phyloP scores from a whole-genome alignment of 192 early-diverging fungal genomes.

The Coemansia sp. region DNA sequence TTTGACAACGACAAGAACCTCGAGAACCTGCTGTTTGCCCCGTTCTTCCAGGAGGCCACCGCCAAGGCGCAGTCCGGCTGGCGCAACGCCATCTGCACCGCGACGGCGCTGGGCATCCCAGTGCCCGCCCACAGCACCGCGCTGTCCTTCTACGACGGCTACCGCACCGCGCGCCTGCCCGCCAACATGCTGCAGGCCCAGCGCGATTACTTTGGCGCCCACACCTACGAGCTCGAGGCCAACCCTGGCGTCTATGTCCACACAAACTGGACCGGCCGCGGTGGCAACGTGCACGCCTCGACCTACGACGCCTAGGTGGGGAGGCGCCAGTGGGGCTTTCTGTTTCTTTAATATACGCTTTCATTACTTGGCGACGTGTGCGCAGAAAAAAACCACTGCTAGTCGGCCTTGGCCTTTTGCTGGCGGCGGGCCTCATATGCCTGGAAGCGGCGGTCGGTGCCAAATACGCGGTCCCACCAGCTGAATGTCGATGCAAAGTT shows the following conservation, averaged over 20 bases:
- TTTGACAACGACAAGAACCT: slow-evolving; percentile 83
- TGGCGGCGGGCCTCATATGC: slow-evolving; percentile 44
- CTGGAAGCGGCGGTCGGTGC: slow-evolving; percentile 73
- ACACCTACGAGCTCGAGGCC: slow-evolving; percentile 86
- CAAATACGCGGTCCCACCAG: slow-evolving; percentile 85
- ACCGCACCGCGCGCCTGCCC: slow-evolving; percentile 81
- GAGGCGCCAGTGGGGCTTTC: no score
- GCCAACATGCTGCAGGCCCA: slow-evolving; percentile 97
- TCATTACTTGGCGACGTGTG: no score
- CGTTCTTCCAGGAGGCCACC: slow-evolving; percentile 93
- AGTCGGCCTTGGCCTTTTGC: slow-evolving; percentile 22
- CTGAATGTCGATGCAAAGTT: slow-evolving; percentile 75
- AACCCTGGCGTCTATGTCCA: slow-evolving; percentile 74
- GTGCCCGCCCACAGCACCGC: slow-evolving; percentile 87
- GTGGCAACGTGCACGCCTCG: slow-evolving; percentile 70
- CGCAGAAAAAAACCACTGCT: not conserved
- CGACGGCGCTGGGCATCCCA: slow-evolving; percentile 80
- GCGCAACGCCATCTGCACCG: slow-evolving; percentile 82
- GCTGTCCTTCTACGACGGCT: slow-evolving; percentile 96
- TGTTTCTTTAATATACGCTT: not conserved
- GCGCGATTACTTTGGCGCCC: slow-evolving; percentile 99
- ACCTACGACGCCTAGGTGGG: slow-evolving; percentile 71
- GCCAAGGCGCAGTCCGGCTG: slow-evolving; percentile 78
- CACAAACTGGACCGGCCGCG: slow-evolving; percentile 98
- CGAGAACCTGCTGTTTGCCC: slow-evolving; percentile 89